phyloP scores from a whole-genome alignment of 257 asterid species.

The Nicotiana benthamiana region DNA sequence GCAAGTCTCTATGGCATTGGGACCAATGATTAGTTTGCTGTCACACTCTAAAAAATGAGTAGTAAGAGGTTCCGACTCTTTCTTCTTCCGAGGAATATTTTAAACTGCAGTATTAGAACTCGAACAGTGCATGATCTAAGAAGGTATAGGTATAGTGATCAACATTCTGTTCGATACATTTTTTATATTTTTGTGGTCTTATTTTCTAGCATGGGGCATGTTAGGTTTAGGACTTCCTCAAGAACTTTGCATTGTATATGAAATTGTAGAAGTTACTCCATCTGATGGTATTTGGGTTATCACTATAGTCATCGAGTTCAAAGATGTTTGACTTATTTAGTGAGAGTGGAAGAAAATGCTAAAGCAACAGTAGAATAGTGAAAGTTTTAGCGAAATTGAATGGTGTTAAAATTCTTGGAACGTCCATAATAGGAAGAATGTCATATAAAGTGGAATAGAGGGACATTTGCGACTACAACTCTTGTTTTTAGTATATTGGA shows the following conservation, averaged over 20 bases:
- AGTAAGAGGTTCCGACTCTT: neutral
- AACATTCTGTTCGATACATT: neutral
- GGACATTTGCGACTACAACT: neutral
- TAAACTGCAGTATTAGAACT: neutral
- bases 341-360: neutral
- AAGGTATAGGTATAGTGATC: neutral
- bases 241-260: neutral
- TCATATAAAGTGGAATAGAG: neutral
- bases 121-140: neutral
- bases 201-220: neutral
- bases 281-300: neutral
- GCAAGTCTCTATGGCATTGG: neutral
- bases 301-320: neutral
- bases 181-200: neutral
- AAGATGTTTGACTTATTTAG: neutral
- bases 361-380: neutral
- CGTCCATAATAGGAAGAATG: neutral
- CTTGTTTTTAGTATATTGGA: neutral
- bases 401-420: neutral
- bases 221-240: neutral
- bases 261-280: neutral
- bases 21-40: neutral
- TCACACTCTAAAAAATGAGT: neutral
- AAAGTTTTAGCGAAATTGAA: neutral
- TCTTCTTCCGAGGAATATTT: neutral